A percentile compares a stretch with the other conserved stretches of the same genome.
These are phyloP conservation scores for Aspergillus diversus DNA, from an alignment of 495 filamentous ascomycete genomes.

Conservation along the genomic window DNA sequence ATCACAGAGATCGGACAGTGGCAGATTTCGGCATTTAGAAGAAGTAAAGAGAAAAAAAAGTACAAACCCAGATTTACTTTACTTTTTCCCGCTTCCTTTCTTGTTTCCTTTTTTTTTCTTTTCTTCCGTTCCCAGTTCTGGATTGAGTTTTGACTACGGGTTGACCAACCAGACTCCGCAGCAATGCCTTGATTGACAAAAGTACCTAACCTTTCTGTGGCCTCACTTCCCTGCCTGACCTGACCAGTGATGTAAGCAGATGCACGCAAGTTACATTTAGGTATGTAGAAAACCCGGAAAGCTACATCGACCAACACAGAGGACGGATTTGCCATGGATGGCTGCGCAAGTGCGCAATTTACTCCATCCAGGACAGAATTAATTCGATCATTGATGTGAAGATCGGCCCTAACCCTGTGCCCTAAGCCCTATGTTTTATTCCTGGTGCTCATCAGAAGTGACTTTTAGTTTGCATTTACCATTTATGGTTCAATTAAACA, in stretches of 20 bases:
- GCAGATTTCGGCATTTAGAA: constrained; percentile 61
- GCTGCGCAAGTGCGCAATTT: background rate
- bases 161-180: background rate
- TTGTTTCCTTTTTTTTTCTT: too few relatives aligned
- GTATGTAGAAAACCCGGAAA: background rate
- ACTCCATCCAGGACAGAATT: background rate
- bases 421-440: constrained; percentile 12
- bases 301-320: background rate
- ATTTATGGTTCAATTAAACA: too few relatives aligned
- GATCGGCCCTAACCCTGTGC: constrained; percentile 19
- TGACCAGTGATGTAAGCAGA: background rate
- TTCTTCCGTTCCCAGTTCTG: background rate
- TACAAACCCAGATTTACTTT: too few relatives aligned
- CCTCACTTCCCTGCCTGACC: background rate
- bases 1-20: constrained; percentile 47
- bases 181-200: background rate
- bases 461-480: too few relatives aligned
- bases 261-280: background rate
- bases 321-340: background rate
- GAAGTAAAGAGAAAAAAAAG: too few relatives aligned
- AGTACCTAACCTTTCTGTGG: background rate
- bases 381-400: background rate
- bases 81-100: too few relatives aligned
- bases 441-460: too few relatives aligned
- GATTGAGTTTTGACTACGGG: background rate